Evolutionary conservation across 371 early-diverging fungal species (phyloP).

Genomic region (Rhizopus microsporus): DNA sequence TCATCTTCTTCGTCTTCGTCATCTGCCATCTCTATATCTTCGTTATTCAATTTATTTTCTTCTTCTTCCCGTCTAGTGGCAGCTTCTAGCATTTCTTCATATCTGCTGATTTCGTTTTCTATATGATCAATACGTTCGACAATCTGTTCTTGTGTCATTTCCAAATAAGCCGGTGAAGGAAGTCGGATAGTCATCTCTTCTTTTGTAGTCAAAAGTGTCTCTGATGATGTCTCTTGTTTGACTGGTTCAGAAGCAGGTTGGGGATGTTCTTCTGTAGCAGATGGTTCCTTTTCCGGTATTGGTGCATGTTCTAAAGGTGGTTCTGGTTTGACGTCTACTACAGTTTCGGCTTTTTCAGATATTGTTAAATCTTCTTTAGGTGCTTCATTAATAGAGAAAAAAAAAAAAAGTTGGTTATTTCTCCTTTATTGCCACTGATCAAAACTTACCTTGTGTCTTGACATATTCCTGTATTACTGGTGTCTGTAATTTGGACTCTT

Average conservation of each 20-base stretch:
- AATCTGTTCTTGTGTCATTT: conserved; percentile 49
- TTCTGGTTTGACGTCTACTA: conserved; percentile 1
- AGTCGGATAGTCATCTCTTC: background rate
- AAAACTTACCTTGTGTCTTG: background rate
- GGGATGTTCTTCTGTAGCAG: background rate
- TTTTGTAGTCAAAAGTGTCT: background rate
- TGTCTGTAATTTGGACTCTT: background rate
- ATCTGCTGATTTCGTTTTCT: conserved; percentile 48
- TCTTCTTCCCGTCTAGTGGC: conserved; percentile 26
- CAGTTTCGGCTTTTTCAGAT: background rate
- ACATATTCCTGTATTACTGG: background rate
- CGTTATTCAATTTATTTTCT: conserved; percentile 7
- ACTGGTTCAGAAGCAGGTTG: background rate
- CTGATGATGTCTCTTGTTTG: conserved; percentile 9
- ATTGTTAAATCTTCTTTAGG: background rate
- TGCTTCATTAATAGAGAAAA: background rate
- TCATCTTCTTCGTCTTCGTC: conserved; percentile 30
- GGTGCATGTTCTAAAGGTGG: background rate
- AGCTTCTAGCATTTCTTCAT: conserved; percentile 46
- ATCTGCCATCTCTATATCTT: conserved; percentile 14
- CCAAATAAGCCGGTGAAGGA: background rate
- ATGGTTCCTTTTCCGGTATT: background rate
- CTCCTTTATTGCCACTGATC: background rate
- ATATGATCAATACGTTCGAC: conserved; percentile 55
- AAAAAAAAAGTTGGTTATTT: background rate